phyloP scores from a whole-genome alignment of 1,284 basidiomycete species.

The Marasmius fiardii region DNA sequence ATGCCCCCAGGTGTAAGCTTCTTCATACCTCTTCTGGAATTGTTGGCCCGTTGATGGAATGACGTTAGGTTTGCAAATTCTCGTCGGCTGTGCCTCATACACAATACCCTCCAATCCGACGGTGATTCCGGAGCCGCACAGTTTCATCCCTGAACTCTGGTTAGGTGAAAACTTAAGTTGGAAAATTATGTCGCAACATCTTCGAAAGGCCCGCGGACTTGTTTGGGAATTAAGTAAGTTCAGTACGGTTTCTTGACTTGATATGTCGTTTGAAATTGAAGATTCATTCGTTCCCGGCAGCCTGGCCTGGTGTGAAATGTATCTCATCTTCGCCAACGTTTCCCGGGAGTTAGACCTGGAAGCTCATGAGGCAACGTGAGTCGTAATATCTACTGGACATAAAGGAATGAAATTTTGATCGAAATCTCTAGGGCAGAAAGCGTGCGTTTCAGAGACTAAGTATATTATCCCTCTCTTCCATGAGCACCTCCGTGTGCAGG shows the following conservation, averaged over 20 bases:
- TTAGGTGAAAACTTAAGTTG: neutral
- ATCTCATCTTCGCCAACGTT: conserved; percentile 19
- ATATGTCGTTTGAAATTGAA: neutral
- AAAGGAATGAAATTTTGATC: no score
- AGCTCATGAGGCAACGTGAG: conserved; percentile 3
- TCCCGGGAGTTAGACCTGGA: conserved; percentile 23
- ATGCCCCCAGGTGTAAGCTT: conserved; percentile 8
- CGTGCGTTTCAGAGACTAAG: neutral
- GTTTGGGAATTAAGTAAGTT: neutral
- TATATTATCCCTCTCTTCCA: no score
- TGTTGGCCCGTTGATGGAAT: neutral
- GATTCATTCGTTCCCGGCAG: conserved; percentile 9
- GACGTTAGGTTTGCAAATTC: conserved; percentile 2
- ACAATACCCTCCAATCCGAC: conserved; percentile 6
- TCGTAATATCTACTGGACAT: no score
- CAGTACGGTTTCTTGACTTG: neutral
- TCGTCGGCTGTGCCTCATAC: conserved; percentile 3
- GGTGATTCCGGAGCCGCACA: conserved; percentile 2
- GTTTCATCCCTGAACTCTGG: conserved; percentile 11
- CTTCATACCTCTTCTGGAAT: neutral
- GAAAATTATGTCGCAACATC: conserved; percentile 4
- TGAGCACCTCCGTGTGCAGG: no score
- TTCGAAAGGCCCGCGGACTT: conserved; percentile 10
- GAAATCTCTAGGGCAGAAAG: neutral
- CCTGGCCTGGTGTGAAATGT: conserved; percentile 25